Percentiles rank a stretch among this genome's conserved stretches.
These are phyloP conservation scores for Arthroderma sp. DNA, from an alignment of 2,329 filamentous ascomycete species.

Conservation along the genomic window DNA sequence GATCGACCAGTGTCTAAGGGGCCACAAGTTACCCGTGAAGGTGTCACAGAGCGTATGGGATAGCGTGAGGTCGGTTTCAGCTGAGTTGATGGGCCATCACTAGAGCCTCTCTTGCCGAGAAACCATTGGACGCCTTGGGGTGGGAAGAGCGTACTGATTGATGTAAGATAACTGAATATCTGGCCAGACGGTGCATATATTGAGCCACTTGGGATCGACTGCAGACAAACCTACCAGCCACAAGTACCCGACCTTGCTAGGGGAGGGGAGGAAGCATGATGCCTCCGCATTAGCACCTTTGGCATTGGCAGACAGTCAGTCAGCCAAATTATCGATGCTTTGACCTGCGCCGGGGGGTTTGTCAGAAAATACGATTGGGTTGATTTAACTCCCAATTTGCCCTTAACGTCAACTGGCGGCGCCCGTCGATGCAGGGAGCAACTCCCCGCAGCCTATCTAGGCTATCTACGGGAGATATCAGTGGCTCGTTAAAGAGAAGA, in stretches of 20 bases:
- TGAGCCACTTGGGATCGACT: not conserved
- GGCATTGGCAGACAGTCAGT: too few species aligned
- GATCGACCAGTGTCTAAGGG: conserved; percentile 38
- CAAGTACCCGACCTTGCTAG: not conserved
- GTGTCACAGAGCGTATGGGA: conserved; percentile 39
- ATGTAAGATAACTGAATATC: not conserved
- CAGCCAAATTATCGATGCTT: too few species aligned
- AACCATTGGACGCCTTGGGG: not conserved
- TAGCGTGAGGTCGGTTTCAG: conserved; percentile 23
- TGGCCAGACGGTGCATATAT: not conserved
- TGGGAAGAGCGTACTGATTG: not conserved
- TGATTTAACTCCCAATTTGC: not conserved
- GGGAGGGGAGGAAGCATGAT: too few species aligned
- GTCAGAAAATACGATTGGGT: not conserved
- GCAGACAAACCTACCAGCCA: not conserved
- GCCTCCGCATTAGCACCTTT: too few species aligned
- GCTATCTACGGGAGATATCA: not conserved
- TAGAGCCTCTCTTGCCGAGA: not conserved
- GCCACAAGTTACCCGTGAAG: conserved; percentile 35
- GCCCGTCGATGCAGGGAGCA: not conserved
- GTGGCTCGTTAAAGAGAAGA: not conserved
- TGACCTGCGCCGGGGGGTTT: too few species aligned
- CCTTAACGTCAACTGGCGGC: too few species aligned
- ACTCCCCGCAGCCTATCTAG: not conserved
- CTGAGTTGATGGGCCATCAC: not conserved